Percentiles rank a stretch among this genome's conserved stretches.
Evolutionary conservation across 441 rosid genomes (phyloP).

Genomic region (Aquilaria agallochum): DNA sequence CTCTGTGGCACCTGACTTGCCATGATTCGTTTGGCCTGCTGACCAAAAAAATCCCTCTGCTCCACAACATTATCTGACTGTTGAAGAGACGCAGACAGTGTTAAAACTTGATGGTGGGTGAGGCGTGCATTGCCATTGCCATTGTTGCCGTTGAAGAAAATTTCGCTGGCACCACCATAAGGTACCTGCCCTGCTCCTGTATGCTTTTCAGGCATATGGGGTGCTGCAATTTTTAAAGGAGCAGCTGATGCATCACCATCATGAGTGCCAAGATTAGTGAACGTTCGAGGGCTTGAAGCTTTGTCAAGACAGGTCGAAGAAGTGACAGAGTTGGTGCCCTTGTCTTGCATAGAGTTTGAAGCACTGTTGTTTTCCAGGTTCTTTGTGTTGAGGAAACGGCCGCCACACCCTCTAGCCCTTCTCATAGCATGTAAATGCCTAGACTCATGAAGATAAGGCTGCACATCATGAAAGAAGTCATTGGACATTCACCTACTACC

Average conservation of each 20-base stretch:
- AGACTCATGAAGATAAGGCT: conserved; percentile 49
- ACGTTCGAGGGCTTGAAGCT: conserved; percentile 11
- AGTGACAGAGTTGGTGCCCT: conserved; percentile 8
- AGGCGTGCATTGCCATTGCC: conserved; percentile 15
- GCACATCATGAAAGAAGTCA: conserved; percentile 10
- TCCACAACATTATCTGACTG: conserved; percentile 17
- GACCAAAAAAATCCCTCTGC: conserved; percentile 12
- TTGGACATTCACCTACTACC: not conserved
- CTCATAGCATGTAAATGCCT: conserved; percentile 43
- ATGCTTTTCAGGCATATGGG: conserved; percentile 5
- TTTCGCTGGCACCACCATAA: no score
- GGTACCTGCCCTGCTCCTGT: conserved; percentile 10
- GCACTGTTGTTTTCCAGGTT: conserved; percentile 17
- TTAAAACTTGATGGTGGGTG: conserved; percentile 16
- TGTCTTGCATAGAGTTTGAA: conserved; percentile 4
- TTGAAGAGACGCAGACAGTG: conserved; percentile 8
- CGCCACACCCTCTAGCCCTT: conserved; percentile 45
- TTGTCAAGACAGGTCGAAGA: not conserved
- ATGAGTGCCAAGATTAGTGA: conserved; percentile 1
- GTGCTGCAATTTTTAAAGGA: not conserved
- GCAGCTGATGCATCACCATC: conserved; percentile 12
- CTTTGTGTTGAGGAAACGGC: conserved; percentile 38
- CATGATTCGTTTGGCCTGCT: conserved; percentile 24
- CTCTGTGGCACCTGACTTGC: conserved; percentile 20
- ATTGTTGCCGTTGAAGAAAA: conserved; percentile 4